A percentile compares a stretch with the other conserved stretches of the same genome.
Evolutionary conservation across 106 monocot genomes (phyloP).

Genomic region (Dioscorea alata): DNA sequence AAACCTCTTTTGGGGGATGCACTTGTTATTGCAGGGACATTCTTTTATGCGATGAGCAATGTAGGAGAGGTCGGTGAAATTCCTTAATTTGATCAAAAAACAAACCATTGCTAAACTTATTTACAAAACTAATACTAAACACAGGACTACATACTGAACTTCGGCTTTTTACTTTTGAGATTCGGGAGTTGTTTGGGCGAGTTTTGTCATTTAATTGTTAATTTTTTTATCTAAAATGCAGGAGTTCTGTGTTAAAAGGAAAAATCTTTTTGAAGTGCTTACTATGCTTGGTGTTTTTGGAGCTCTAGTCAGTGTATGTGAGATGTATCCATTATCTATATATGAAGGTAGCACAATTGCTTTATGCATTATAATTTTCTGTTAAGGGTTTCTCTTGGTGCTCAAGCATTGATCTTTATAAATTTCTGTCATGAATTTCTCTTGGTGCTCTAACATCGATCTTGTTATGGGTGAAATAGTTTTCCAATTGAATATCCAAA

Average conservation of each 20-base stretch:
- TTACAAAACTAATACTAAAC: too few species aligned
- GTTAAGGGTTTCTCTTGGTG: background rate
- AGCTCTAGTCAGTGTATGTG: conserved; percentile 26
- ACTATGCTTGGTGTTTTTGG: conserved; percentile 74
- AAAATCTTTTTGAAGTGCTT: conserved; percentile 49
- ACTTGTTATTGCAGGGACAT: conserved; percentile 40
- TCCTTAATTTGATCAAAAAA: background rate
- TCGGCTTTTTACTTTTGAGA: too few species aligned
- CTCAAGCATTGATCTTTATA: too few species aligned
- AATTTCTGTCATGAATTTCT: too few species aligned
- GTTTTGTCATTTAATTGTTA: background rate
- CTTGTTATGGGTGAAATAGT: background rate
- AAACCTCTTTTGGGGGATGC: conserved; percentile 40
- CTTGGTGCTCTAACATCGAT: too few species aligned
- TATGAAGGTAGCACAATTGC: background rate
- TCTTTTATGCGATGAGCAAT: conserved; percentile 51
- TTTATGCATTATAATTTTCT: background rate
- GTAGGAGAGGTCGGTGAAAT: conserved; percentile 40
- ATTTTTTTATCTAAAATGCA: conserved; percentile 10
- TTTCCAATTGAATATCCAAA: background rate
- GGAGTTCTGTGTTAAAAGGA: conserved; percentile 69
- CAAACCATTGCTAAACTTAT: too few species aligned
- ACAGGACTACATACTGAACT: too few species aligned
- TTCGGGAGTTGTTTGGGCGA: too few species aligned
- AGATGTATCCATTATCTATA: conserved; percentile 56